These are phyloP conservation scores for Alternaria postmessia DNA, from an alignment of 2,329 filamentous ascomycete genomes.

Conservation along the genomic window DNA sequence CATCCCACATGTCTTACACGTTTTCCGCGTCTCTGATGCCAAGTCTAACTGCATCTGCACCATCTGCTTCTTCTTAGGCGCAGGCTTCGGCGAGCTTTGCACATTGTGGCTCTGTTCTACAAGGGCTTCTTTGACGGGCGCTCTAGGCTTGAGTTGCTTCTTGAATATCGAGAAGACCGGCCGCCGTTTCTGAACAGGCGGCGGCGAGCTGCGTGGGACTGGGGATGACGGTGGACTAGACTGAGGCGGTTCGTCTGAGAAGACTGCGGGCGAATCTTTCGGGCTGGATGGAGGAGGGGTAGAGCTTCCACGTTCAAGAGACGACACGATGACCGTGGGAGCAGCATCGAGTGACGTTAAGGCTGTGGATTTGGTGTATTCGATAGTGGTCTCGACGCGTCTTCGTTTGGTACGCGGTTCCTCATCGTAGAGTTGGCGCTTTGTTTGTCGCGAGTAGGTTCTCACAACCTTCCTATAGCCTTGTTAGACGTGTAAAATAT, in stretches of 20 bases:
- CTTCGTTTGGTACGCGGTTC: conserved; percentile 48
- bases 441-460: conserved; percentile 50
- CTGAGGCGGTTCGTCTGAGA: conserved; percentile 52
- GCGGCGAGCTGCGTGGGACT: conserved; percentile 29
- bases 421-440: conserved; percentile 38
- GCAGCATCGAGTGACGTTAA: conserved; percentile 12
- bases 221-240: conserved; percentile 47
- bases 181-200: conserved; percentile 49
- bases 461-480: conserved; percentile 37
- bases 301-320: conserved; percentile 21
- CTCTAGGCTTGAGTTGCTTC: conserved; percentile 27
- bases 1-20: conserved; percentile 70
- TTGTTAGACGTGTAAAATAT: conserved; percentile 22
- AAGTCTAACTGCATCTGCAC: conserved; percentile 70
- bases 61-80: conserved; percentile 49
- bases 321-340: conserved; percentile 1
- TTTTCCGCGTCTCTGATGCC: conserved; percentile 63
- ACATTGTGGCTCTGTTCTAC: conserved; percentile 47
- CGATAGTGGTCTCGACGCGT: conserved; percentile 39
- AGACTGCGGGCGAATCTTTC: conserved; percentile 42
- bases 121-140: conserved; percentile 25
- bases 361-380: conserved; percentile 13
- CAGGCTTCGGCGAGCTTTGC: conserved; percentile 35
- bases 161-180: conserved; percentile 60
- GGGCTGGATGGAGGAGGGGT: conserved; percentile 40